These are phyloP conservation scores for Brassica balearica DNA, from an alignment of 441 rosid genomes.

Conservation along the genomic window DNA sequence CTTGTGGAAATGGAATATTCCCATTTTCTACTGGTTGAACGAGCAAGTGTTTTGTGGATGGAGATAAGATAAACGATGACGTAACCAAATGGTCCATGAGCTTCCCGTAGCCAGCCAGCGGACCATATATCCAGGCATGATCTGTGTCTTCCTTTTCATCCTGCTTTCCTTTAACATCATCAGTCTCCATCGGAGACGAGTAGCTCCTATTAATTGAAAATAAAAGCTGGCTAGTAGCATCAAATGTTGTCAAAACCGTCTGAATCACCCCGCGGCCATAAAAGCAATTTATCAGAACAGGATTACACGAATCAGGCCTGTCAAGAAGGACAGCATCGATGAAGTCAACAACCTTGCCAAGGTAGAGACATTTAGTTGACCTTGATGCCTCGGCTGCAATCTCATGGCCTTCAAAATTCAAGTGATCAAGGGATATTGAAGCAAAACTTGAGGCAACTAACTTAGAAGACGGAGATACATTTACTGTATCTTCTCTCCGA, in stretches of 20 bases:
- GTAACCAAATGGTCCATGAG: constrained; percentile 98
- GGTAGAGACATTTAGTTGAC: constrained; percentile 93
- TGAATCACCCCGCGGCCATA: constrained; percentile 88
- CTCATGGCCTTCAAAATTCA: constrained; percentile 80
- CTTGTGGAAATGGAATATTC: constrained; percentile 74
- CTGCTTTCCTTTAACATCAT: constrained; percentile 74
- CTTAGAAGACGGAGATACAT: too few species aligned
- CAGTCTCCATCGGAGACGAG: constrained; percentile 95
- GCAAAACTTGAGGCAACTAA: too few species aligned
- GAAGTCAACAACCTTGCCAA: constrained; percentile 94
- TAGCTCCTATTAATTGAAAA: constrained; percentile 73
- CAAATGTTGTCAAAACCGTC: constrained; percentile 88
- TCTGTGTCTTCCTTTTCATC: constrained; percentile 72
- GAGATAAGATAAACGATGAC: constrained; percentile 89
- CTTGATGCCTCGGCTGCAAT: constrained; percentile 65
- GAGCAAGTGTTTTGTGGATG: constrained; percentile 86
- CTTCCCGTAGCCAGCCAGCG: constrained; percentile 88
- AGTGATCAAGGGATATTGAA: constrained; percentile 69
- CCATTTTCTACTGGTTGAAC: constrained; percentile 79
- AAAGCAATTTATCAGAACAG: constrained; percentile 80
- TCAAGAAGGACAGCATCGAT: constrained; percentile 88
- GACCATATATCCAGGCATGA: constrained; percentile 93
- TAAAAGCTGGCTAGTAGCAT: constrained; percentile 92
- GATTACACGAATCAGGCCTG: constrained; percentile 93
- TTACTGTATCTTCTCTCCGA: too few species aligned